Conservation (phyloP, 2,329 filamentous ascomycete species). For the Chaetomium globosum region DNA sequence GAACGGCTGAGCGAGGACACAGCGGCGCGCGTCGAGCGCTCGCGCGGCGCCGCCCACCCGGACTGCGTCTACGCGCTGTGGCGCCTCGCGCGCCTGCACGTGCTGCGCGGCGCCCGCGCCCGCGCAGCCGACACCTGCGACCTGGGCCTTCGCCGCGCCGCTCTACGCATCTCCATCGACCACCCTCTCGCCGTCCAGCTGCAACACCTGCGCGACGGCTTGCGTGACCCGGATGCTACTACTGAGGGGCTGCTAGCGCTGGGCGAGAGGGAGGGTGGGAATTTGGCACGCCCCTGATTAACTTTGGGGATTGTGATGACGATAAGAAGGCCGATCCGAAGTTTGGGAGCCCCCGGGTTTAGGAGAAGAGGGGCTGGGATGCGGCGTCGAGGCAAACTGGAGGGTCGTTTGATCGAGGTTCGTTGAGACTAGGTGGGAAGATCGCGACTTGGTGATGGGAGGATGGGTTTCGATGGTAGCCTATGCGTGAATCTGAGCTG, state of each 20-base stretch:
- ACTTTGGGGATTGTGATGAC: background rate
- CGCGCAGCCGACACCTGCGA: background rate
- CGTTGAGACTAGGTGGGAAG: too few relatives aligned
- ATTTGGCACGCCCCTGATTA: background rate
- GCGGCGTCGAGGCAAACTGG: too few relatives aligned
- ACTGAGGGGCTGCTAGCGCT: background rate
- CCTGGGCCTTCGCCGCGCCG: background rate
- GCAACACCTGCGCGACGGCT: background rate
- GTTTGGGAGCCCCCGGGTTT: too few relatives aligned
- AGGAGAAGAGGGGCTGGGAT: too few relatives aligned
- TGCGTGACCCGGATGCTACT: background rate
- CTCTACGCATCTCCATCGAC: background rate
- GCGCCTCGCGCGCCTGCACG: constrained; percentile 7
- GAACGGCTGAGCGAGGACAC: background rate
- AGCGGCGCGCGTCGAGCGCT: background rate
- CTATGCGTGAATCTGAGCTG: too few relatives aligned
- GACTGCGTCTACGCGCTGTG: constrained; percentile 11
- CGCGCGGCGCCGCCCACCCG: constrained; percentile 2
- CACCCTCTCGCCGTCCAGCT: constrained; percentile 2
- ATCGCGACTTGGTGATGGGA: too few relatives aligned
- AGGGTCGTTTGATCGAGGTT: too few relatives aligned
- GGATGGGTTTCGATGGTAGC: too few relatives aligned
- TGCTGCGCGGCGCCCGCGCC: background rate
- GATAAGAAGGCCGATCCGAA: background rate
- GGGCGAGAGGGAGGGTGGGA: background rate